Evolutionary conservation across 768 basidiomycete genomes (phyloP).

Genomic region (Cyclocybe cylindracea): DNA sequence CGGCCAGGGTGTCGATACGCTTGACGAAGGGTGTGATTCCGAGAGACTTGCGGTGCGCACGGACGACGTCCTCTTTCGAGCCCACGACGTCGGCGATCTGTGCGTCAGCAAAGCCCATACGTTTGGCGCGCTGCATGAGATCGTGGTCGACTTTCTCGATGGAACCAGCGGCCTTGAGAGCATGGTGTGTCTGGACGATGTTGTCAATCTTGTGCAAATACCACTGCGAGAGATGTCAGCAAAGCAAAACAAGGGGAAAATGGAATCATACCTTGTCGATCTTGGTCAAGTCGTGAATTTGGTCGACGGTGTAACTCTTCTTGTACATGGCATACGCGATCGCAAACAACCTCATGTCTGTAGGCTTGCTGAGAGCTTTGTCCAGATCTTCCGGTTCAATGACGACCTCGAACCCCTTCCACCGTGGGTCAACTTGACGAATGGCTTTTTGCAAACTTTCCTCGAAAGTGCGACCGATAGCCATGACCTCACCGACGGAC

Average conservation of each 20-base stretch:
- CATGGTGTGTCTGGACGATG: conserved; percentile 86
- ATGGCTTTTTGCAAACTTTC: conserved; percentile 98
- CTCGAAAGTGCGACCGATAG: conserved; percentile 98
- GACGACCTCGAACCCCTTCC: conserved; percentile 97
- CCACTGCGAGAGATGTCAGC: conserved; percentile 57
- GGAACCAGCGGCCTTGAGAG: conserved; percentile 68
- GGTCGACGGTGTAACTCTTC: conserved; percentile 86
- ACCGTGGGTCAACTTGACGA: conserved; percentile 95
- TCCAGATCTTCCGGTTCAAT: conserved; percentile 86
- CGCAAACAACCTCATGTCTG: conserved; percentile 95
- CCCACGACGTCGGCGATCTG: conserved; percentile 87
- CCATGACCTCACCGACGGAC: conserved; percentile 99
- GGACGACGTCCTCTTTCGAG: conserved; percentile 75
- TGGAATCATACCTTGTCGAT: conserved; percentile 79
- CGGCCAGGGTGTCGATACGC: conserved; percentile 97
- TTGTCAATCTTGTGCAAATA: conserved; percentile 99
- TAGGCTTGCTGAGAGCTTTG: conserved; percentile 75
- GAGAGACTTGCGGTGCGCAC: conserved; percentile 82
- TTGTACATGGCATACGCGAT: conserved; percentile 98
- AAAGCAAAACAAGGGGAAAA: background rate
- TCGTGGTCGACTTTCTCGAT: conserved; percentile 71
- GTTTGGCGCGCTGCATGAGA: conserved; percentile 85
- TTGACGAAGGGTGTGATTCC: conserved; percentile 97
- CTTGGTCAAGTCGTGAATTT: conserved; percentile 91
- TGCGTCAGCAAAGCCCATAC: conserved; percentile 91